Conservation (phyloP, 495 filamentous ascomycete species). For the Elaphomyces granulatus region DNA sequence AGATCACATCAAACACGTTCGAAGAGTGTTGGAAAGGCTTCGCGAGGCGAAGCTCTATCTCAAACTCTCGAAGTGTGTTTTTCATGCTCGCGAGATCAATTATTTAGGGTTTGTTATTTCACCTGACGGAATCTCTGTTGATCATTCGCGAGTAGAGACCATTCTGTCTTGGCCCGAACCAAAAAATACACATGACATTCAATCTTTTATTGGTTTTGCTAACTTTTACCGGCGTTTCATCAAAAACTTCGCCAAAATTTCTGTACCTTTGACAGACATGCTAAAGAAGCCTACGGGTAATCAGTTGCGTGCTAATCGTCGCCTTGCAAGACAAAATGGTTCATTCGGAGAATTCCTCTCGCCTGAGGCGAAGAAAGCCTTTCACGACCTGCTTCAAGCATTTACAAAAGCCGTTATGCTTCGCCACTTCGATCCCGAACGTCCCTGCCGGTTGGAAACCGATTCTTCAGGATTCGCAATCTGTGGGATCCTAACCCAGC, state of each 20-base stretch:
- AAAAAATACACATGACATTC: conserved; percentile 7
- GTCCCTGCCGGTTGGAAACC: conserved; percentile 8
- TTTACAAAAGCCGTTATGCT: conserved; percentile 10
- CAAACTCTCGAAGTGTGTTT: background rate
- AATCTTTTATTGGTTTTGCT: conserved; percentile 19
- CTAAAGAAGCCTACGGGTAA: conserved; percentile 5
- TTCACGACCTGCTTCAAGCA: conserved; percentile 43
- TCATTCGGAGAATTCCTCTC: conserved; percentile 10
- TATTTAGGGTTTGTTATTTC: conserved; percentile 9
- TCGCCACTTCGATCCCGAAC: conserved; percentile 9
- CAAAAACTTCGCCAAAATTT: conserved; percentile 10
- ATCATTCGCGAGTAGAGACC: conserved; percentile 9
- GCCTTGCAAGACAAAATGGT: background rate
- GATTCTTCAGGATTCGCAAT: conserved; percentile 12
- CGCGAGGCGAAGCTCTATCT: background rate
- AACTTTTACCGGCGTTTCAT: conserved; percentile 24
- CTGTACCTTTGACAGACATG: conserved; percentile 6
- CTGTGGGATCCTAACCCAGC: conserved; percentile 3
- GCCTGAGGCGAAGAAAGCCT: conserved; percentile 52
- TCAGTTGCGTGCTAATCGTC: background rate
- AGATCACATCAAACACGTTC: conserved; percentile 21
- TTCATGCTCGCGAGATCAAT: background rate
- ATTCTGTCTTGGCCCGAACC: conserved; percentile 14
- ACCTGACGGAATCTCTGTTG: conserved; percentile 13
- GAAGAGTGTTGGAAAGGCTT: conserved; percentile 3